Percentiles rank a stretch among this genome's conserved stretches.
Evolutionary conservation across 1,284 basidiomycete species (phyloP).

Genomic region (Rhizoctonia solani): DNA sequence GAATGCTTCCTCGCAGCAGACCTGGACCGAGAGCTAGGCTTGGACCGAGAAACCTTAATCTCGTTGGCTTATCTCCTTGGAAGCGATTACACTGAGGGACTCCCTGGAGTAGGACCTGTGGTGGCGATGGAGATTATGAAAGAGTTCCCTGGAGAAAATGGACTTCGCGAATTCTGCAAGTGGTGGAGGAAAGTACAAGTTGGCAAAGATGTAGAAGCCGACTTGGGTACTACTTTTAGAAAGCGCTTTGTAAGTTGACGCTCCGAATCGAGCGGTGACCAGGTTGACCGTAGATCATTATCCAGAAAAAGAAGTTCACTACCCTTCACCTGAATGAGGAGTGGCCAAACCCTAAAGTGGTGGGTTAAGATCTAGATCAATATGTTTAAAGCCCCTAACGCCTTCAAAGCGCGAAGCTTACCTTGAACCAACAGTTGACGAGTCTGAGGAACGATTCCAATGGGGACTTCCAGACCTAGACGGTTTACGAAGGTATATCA

Average conservation of each 20-base stretch:
- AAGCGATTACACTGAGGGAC: constrained; percentile 96
- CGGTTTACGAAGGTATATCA: constrained; percentile 73
- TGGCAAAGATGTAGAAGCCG: constrained; percentile 76
- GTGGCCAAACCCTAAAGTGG: constrained; percentile 92
- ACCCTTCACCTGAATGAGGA: constrained; percentile 75
- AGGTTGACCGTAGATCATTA: neutral
- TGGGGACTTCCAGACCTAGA: constrained; percentile 98
- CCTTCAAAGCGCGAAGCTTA: constrained; percentile 81
- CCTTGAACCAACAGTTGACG: constrained; percentile 86
- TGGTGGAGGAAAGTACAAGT: constrained; percentile 98
- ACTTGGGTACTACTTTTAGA: constrained; percentile 75
- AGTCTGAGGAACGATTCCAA: constrained; percentile 91
- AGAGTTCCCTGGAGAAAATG: constrained; percentile 86
- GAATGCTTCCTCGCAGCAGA: constrained; percentile 91
- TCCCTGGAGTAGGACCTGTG: constrained; percentile 94
- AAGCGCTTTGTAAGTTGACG: constrained; percentile 74
- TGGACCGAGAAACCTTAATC: constrained; percentile 86
- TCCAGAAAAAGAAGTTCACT: constrained; percentile 87
- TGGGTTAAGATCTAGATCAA: constrained; percentile 50
- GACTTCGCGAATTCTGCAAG: constrained; percentile 82
- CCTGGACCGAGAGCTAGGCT: constrained; percentile 83
- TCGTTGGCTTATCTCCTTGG: constrained; percentile 92
- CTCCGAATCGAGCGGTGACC: neutral
- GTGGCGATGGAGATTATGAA: constrained; percentile 93
- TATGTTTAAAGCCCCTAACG: neutral